A percentile compares a stretch with the other conserved stretches of the same genome.
Evolutionary conservation across 1,284 basidiomycete genomes (phyloP).

Genomic region (Ustilago tritici): DNA sequence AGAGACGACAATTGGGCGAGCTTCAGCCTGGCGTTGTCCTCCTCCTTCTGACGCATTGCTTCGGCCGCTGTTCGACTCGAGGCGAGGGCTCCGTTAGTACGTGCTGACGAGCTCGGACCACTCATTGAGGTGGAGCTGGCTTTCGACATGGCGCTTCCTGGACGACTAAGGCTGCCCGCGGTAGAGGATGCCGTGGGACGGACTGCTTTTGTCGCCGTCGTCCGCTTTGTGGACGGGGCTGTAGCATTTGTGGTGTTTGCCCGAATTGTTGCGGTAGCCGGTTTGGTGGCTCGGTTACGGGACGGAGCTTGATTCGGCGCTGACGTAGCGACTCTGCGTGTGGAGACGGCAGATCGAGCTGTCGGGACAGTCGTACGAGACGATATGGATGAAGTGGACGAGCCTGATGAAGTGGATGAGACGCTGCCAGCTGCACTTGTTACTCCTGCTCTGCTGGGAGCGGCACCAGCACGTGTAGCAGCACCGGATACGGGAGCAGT

Average conservation of each 20-base stretch:
- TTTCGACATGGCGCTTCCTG: slow-evolving; percentile 48
- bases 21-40: slow-evolving; percentile 23
- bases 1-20: slow-evolving; percentile 23
- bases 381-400: slow-evolving; percentile 32
- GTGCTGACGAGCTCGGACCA: slow-evolving; percentile 13
- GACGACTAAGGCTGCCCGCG: slow-evolving; percentile 27
- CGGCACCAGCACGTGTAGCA: slow-evolving; percentile 12
- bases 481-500: not conserved
- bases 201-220: slow-evolving; percentile 1
- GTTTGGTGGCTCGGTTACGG: slow-evolving; percentile 16
- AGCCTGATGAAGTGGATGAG: slow-evolving; percentile 40
- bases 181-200: slow-evolving; percentile 9
- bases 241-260: slow-evolving; percentile 14
- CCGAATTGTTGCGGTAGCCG: slow-evolving; percentile 1
- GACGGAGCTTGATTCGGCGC: slow-evolving; percentile 20
- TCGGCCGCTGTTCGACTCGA: slow-evolving; percentile 39
- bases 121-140: slow-evolving; percentile 32
- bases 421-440: slow-evolving; percentile 46
- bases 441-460: slow-evolving; percentile 31
- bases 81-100: slow-evolving; percentile 24
- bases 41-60: slow-evolving; percentile 43
- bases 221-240: slow-evolving; percentile 11
- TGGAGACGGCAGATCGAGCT: slow-evolving; percentile 39
- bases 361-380: slow-evolving; percentile 38
- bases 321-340: slow-evolving; percentile 19